Evolutionary conservation across 2,329 filamentous ascomycete species (phyloP).

Genomic region (Ascochyta lentis): DNA sequence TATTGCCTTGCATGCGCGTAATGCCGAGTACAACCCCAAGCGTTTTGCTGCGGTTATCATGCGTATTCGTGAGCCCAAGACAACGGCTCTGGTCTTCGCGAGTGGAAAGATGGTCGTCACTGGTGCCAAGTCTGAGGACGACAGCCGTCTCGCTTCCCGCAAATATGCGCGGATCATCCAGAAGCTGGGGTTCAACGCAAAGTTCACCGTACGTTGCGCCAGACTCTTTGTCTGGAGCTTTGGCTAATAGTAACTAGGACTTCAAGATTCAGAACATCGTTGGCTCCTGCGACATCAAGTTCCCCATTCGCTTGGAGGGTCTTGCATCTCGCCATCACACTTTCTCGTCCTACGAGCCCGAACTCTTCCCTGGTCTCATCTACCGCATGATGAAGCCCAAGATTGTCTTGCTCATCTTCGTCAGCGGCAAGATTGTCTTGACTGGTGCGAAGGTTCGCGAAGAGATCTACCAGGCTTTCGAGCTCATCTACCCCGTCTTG

Average conservation of each 20-base stretch:
- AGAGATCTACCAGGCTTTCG: conserved; percentile 71
- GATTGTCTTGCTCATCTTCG: conserved; percentile 97
- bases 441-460: conserved; percentile 97
- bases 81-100: conserved; percentile 96
- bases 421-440: conserved; percentile 96
- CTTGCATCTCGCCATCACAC: conserved; percentile 97
- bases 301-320: conserved; percentile 95
- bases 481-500: conserved; percentile 40
- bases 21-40: conserved; percentile 99
- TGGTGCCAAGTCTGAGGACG: conserved; percentile 96
- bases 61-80: conserved; percentile 99
- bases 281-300: conserved; percentile 98
- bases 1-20: conserved; percentile 95
- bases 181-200: conserved; percentile 98
- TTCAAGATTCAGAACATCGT: conserved; percentile 99
- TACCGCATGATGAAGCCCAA: conserved; percentile 99
- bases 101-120: conserved; percentile 99
- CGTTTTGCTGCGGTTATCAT: conserved; percentile 99
- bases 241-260: conserved; percentile 58
- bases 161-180: conserved; percentile 99
- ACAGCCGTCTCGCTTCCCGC: conserved; percentile 93
- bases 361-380: conserved; percentile 98
- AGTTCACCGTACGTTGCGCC: conserved; percentile 72
- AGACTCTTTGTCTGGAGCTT: conserved; percentile 18
- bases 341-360: conserved; percentile 93